Evolutionary conservation across 345 rosid species (phyloP).

Genomic region (Cochlearia excelsa): DNA sequence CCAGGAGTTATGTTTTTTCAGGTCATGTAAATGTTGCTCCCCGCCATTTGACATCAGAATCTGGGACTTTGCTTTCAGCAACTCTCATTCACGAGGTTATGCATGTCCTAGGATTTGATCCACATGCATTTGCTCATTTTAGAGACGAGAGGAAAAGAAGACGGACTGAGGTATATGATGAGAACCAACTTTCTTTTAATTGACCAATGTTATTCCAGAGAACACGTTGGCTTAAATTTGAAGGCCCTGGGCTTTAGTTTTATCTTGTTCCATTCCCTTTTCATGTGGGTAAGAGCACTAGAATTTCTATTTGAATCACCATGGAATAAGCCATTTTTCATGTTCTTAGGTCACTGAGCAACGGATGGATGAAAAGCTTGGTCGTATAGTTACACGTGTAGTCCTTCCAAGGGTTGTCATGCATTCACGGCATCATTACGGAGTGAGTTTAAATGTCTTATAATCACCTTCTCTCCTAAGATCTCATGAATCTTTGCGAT

Average conservation of each 20-base stretch:
- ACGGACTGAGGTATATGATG: slow-evolving; percentile 65
- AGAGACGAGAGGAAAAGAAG: slow-evolving; percentile 97
- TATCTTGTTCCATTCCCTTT: slow-evolving; percentile 6
- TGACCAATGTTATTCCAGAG: background rate
- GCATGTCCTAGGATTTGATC: slow-evolving; percentile 99
- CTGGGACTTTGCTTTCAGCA: slow-evolving; percentile 94
- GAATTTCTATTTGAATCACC: background rate
- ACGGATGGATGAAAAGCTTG: slow-evolving; percentile 85
- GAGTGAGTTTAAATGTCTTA: slow-evolving; percentile 47
- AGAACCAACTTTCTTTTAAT: slow-evolving; percentile 7
- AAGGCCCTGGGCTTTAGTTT: background rate
- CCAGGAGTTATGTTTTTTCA: slow-evolving; percentile 28
- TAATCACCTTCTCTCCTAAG: background rate
- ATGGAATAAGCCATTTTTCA: slow-evolving; percentile 7
- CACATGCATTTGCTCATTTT: slow-evolving; percentile 97
- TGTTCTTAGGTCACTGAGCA: slow-evolving; percentile 72
- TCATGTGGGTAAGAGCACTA: slow-evolving; percentile 5
- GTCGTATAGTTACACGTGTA: slow-evolving; percentile 87
- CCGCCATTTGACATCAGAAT: slow-evolving; percentile 96
- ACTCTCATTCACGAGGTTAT: slow-evolving; percentile 99
- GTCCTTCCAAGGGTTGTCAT: slow-evolving; percentile 96
- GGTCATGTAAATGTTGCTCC: slow-evolving; percentile 99
- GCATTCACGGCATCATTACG: slow-evolving; percentile 95
- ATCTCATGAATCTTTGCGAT: slow-evolving; percentile 5
- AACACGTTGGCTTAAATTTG: background rate